Conservation (phyloP, 2,329 filamentous ascomycete species). For the Bipolaris gigantea region DNA sequence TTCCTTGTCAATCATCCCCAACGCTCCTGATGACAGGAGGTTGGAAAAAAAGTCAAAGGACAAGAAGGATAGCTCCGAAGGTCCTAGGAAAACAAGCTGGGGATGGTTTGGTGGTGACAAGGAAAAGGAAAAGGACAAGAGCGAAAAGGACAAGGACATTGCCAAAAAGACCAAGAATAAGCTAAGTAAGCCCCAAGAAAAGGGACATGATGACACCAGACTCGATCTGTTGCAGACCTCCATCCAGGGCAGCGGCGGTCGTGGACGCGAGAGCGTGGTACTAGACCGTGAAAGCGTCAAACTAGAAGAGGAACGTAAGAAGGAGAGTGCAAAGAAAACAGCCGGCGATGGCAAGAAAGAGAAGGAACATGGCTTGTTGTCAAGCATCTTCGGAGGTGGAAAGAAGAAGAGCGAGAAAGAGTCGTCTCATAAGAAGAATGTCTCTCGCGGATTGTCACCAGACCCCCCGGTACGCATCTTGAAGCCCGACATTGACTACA, state of each 20-base stretch:
- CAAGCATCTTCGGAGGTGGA: constrained; percentile 85
- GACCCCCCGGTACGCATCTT: constrained; percentile 71
- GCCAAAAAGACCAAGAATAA: constrained; percentile 60
- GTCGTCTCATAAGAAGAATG: constrained; percentile 70
- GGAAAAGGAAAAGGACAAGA: constrained; percentile 70
- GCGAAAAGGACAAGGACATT: constrained; percentile 53
- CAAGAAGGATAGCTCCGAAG: constrained; percentile 70
- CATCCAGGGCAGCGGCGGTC: constrained; percentile 64
- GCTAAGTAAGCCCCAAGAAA: constrained; percentile 62
- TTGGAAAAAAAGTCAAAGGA: constrained; percentile 70
- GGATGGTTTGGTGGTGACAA: constrained; percentile 70
- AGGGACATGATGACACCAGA: constrained; percentile 72
- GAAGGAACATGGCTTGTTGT: constrained; percentile 84
- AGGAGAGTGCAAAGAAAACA: constrained; percentile 73
- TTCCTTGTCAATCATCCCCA: constrained; percentile 78
- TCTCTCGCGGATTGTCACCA: constrained; percentile 73
- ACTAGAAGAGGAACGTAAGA: constrained; percentile 79
- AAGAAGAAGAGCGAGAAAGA: constrained; percentile 87
- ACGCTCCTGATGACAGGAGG: constrained; percentile 70
- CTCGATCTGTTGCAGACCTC: constrained; percentile 86
- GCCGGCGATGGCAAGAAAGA: constrained; percentile 75
- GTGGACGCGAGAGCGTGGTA: constrained; percentile 78
- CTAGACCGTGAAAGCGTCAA: constrained; percentile 77
- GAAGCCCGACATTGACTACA: constrained; percentile 88
- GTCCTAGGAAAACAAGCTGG: constrained; percentile 76